These are phyloP conservation scores for Arachis hypogaea DNA, from an alignment of 306 rosid species.

Conservation along the genomic window DNA sequence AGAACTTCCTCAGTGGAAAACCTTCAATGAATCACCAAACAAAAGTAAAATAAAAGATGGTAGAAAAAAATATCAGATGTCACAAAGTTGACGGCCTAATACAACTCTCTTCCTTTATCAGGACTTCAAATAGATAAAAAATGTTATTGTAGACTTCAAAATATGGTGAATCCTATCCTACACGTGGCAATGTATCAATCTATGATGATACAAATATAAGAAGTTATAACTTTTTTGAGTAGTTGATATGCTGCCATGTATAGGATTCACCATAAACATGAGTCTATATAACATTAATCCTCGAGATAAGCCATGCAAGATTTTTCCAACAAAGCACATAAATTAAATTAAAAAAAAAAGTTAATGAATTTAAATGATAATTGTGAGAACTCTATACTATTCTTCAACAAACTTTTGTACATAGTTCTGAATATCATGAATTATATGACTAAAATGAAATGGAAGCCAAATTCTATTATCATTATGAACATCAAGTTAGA, in stretches of 20 bases:
- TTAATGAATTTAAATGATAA: not conserved
- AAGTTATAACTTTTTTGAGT: too few species aligned
- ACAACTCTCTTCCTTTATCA: not conserved
- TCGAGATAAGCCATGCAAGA: not conserved
- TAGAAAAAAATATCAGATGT: not conserved
- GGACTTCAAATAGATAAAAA: not conserved
- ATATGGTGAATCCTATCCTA: too few species aligned
- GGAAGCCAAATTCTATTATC: not conserved
- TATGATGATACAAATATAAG: too few species aligned
- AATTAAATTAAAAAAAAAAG: too few species aligned
- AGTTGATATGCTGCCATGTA: too few species aligned
- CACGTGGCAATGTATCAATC: too few species aligned
- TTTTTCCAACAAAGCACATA: not conserved
- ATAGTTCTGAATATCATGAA: not conserved
- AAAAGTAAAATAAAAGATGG: not conserved
- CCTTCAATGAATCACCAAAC: constrained; percentile 17
- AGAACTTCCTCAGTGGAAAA: constrained; percentile 42
- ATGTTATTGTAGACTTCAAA: too few species aligned
- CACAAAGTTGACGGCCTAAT: not conserved
- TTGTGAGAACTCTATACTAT: constrained; percentile 9
- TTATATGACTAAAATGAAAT: not conserved
- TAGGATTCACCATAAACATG: too few species aligned
- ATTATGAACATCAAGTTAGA: too few species aligned
- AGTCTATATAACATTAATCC: too few species aligned
- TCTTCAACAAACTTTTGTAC: constrained; percentile 13